phyloP scores from a whole-genome alignment of 129 eudicot genomes.

The Deinandra increscens region DNA sequence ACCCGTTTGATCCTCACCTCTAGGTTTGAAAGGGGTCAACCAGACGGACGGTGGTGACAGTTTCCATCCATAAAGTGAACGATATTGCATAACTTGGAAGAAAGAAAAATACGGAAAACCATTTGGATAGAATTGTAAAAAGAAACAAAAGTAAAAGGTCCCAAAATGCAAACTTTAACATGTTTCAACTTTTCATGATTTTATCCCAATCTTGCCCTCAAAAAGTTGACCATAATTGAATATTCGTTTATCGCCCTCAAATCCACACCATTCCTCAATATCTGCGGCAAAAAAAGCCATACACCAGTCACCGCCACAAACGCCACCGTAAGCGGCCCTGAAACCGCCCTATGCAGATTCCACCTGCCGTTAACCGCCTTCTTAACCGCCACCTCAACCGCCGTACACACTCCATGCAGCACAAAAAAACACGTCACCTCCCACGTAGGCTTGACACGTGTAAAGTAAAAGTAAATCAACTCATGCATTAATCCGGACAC shows the following conservation, averaged over 20 bases:
- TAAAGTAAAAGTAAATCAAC: conserved; percentile 38
- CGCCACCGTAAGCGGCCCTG: conserved; percentile 51
- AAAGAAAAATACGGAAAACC: neutral
- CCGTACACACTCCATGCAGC: conserved; percentile 55
- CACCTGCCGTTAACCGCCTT: conserved; percentile 37
- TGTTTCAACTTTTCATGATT: too few species aligned
- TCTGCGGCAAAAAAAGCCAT: conserved; percentile 64
- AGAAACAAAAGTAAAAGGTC: neutral
- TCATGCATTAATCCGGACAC: conserved; percentile 76
- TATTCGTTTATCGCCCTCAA: conserved; percentile 46
- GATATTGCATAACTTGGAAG: too few species aligned
- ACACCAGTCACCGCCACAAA: conserved; percentile 55
- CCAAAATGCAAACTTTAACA: neutral
- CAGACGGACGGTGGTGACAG: too few species aligned
- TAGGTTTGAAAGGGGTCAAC: too few species aligned
- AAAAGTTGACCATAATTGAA: conserved; percentile 11
- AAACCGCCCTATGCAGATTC: conserved; percentile 43
- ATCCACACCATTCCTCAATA: conserved; percentile 44
- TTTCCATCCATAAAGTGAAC: too few species aligned
- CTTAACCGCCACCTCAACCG: conserved; percentile 44
- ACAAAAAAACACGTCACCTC: conserved; percentile 73
- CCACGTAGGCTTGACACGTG: conserved; percentile 58
- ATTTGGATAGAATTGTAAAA: neutral
- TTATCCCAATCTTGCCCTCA: conserved; percentile 22
- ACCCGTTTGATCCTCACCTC: too few species aligned